Evolutionary conservation across 1,284 basidiomycete genomes (phyloP).

Genomic region (Cystobasidiaceae sp.): DNA sequence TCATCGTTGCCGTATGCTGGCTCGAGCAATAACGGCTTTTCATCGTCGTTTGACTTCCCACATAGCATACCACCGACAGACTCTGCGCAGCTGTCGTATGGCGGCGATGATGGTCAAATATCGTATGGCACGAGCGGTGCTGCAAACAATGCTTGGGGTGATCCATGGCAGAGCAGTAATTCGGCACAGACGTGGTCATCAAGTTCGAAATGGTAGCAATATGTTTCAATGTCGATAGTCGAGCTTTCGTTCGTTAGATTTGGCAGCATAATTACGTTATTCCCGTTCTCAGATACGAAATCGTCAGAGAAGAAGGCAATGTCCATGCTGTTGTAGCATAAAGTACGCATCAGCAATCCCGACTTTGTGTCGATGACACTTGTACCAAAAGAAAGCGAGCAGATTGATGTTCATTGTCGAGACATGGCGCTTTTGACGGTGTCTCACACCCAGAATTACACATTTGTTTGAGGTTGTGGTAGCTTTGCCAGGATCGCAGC

Average conservation of each 20-base stretch:
- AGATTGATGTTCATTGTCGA: too few species aligned
- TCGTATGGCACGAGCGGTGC: neutral
- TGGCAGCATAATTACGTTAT: too few species aligned
- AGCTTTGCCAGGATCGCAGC: neutral
- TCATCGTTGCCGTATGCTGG: neutral
- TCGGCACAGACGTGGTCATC: neutral
- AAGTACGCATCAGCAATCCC: too few species aligned
- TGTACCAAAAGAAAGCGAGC: too few species aligned
- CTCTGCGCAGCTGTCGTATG: conserved; percentile 22
- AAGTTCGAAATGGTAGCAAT: conserved; percentile 18
- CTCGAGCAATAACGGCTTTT: neutral
- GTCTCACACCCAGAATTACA: too few species aligned
- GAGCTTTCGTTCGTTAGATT: too few species aligned
- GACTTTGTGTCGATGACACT: too few species aligned
- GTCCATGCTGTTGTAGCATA: neutral
- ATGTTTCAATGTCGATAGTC: too few species aligned
- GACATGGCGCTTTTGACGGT: too few species aligned
- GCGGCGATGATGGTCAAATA: conserved; percentile 22
- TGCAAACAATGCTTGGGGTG: conserved; percentile 3
- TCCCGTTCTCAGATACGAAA: too few species aligned
- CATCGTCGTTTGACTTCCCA: neutral
- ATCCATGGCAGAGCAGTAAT: conserved; percentile 10
- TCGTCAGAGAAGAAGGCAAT: neutral
- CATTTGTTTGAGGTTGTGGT: too few species aligned
- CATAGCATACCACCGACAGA: too few species aligned